Conservation (phyloP, 208 protist species). For the Leishmania tropica region DNA sequence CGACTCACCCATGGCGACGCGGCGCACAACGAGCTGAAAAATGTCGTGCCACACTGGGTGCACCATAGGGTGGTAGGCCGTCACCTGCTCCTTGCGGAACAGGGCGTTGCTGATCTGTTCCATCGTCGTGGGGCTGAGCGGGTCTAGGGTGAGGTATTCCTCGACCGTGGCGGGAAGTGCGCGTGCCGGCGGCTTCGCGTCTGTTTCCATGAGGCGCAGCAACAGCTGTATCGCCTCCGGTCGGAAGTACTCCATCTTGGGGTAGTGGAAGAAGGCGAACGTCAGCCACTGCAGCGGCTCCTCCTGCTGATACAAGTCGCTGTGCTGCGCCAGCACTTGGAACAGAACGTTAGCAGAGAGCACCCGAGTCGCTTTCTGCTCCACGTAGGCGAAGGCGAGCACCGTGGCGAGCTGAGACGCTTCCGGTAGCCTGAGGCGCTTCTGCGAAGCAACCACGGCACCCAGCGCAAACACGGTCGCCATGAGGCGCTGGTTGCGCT, state of each 20-base stretch:
- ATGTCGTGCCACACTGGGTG: conserved; percentile 90
- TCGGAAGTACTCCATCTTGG: conserved; percentile 88
- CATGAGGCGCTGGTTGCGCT: conserved; percentile 86
- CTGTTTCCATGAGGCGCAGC: conserved; percentile 63
- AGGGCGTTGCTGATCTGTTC: conserved; percentile 86
- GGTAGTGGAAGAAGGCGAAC: conserved; percentile 89
- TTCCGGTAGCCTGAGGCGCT: conserved; percentile 41
- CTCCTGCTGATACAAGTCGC: conserved; percentile 33
- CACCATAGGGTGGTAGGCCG: conserved; percentile 80
- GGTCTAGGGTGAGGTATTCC: conserved; percentile 61
- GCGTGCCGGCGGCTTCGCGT: conserved; percentile 26
- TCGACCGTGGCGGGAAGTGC: conserved; percentile 45
- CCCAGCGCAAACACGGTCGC: conserved; percentile 78
- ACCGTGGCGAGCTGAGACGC: conserved; percentile 45
- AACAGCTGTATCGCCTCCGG: conserved; percentile 86
- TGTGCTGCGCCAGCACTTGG: conserved; percentile 42
- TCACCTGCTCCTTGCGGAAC: conserved; percentile 90
- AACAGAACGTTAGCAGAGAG: conserved; percentile 78
- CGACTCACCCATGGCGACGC: conserved; percentile 79
- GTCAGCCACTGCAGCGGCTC: conserved; percentile 70
- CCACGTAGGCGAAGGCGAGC: conserved; percentile 85
- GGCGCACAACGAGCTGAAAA: conserved; percentile 66
- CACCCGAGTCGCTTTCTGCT: conserved; percentile 84
- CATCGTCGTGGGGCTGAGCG: conserved; percentile 70
- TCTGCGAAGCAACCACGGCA: conserved; percentile 49